These are phyloP conservation scores for Ganoderma sinense DNA, from an alignment of 1,284 basidiomycete species.

Conservation along the genomic window DNA sequence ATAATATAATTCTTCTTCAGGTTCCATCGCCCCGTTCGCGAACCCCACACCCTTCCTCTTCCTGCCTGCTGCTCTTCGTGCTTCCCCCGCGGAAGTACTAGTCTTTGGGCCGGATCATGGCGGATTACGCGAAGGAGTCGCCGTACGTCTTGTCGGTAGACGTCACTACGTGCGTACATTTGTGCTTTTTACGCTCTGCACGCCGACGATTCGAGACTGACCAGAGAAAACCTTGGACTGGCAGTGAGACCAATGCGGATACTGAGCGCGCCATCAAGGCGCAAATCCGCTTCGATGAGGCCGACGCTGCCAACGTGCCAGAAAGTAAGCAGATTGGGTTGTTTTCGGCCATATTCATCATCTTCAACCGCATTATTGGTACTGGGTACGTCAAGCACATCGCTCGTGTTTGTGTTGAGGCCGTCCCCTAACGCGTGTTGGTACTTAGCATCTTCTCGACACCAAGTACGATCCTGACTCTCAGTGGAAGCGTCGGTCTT, in stretches of 20 bases:
- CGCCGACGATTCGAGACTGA: background rate
- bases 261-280: background rate
- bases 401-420: too few relatives aligned
- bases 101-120: background rate
- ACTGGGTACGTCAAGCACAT: constrained; percentile 42
- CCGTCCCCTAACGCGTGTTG: background rate
- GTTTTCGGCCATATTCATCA: constrained; percentile 26
- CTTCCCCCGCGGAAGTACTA: background rate
- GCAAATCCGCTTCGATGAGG: background rate
- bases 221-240: background rate
- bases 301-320: background rate
- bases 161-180: background rate
- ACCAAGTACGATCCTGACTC: constrained; percentile 64
- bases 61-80: background rate
- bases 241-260: background rate
- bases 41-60: background rate
- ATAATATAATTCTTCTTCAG: background rate
- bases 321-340: background rate
- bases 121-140: background rate
- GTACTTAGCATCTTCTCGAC: constrained; percentile 64
- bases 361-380: constrained; percentile 62
- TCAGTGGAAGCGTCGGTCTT: constrained; percentile 69
- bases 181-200: too few relatives aligned
- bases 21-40: background rate
- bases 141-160: background rate